phyloP scores from a whole-genome alignment of 345 rosid species.

The Eucalyptus marginata region DNA sequence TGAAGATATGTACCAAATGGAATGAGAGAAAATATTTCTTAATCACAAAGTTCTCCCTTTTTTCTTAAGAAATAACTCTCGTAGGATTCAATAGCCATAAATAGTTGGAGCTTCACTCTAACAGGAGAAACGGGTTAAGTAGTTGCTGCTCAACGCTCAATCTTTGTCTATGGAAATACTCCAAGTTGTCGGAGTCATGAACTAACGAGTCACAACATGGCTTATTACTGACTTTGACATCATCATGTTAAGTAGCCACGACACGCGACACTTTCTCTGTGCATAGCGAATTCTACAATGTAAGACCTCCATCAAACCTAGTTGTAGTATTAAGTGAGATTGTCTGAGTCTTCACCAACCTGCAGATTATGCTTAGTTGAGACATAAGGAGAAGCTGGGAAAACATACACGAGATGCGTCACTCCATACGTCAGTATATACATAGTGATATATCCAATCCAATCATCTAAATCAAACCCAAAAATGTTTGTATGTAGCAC shows the following conservation, averaged over 20 bases:
- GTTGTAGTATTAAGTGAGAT: neutral
- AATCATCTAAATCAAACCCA: neutral
- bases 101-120: neutral
- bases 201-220: neutral
- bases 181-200: neutral
- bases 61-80: neutral
- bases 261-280: neutral
- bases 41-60: neutral
- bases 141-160: neutral
- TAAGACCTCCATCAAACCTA: neutral
- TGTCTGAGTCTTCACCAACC: neutral
- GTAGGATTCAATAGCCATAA: neutral
- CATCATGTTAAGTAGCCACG: neutral
- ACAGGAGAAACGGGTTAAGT: neutral
- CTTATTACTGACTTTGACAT: neutral
- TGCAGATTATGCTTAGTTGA: neutral
- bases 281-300: neutral
- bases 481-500: neutral
- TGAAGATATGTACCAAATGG: neutral
- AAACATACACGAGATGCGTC: neutral
- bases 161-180: neutral
- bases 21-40: neutral
- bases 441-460: neutral
- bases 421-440: neutral
- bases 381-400: neutral